phyloP scores from a whole-genome alignment of 2,329 filamentous ascomycete species.

The Dactylonectria macrodidyma region DNA sequence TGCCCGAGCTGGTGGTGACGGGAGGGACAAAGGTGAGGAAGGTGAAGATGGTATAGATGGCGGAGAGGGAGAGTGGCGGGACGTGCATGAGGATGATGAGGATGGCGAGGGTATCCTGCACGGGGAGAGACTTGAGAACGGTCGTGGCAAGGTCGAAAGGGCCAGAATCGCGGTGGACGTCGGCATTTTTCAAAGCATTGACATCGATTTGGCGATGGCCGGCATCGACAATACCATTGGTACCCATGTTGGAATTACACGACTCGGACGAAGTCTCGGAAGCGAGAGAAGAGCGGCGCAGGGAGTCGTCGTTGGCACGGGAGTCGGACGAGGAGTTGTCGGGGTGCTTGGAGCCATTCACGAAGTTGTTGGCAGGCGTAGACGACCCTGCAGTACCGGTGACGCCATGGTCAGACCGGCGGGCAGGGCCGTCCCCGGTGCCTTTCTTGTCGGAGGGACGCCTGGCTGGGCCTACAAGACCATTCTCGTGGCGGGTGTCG shows the following conservation, averaged over 20 bases:
- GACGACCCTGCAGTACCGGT: slow-evolving; percentile 51
- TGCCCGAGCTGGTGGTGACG: slow-evolving; percentile 81
- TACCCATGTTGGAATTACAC: slow-evolving; percentile 57
- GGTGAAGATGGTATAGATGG: slow-evolving; percentile 93
- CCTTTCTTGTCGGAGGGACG: slow-evolving; percentile 61
- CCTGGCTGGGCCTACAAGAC: slow-evolving; percentile 75
- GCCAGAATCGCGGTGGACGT: slow-evolving; percentile 79
- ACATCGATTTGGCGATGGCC: slow-evolving; percentile 78
- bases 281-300: slow-evolving; percentile 65
- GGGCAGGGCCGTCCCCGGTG: slow-evolving; percentile 59
- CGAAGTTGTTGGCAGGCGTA: slow-evolving; percentile 45
- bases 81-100: slow-evolving; percentile 96
- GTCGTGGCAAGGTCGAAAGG: slow-evolving; percentile 85
- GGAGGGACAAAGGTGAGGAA: slow-evolving; percentile 93
- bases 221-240: slow-evolving; percentile 59
- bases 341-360: slow-evolving; percentile 55
- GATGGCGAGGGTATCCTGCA: slow-evolving; percentile 96
- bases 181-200: slow-evolving; percentile 76
- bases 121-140: slow-evolving; percentile 89
- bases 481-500: slow-evolving; percentile 88
- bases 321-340: slow-evolving; percentile 57
- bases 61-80: slow-evolving; percentile 87
- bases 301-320: slow-evolving; percentile 58
- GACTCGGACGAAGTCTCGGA: slow-evolving; percentile 72
- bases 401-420: slow-evolving; percentile 51